phyloP scores from a whole-genome alignment of 1,284 basidiomycete genomes.

The Moesziomyces sp. region DNA sequence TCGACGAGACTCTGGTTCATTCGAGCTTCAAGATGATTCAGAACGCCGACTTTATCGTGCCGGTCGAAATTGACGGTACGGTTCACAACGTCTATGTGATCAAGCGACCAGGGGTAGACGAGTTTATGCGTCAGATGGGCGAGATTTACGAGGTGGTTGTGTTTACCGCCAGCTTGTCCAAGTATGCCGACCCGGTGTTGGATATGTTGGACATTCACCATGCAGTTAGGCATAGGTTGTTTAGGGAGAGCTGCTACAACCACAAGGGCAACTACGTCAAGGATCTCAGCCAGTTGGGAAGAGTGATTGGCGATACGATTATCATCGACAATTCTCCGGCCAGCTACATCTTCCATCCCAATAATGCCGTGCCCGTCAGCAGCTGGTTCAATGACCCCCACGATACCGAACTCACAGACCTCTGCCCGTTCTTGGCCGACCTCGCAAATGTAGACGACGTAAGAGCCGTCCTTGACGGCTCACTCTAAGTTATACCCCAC shows the following conservation, averaged over 20 bases:
- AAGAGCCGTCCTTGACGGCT: constrained; percentile 82
- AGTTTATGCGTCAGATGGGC: constrained; percentile 96
- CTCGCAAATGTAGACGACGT: constrained; percentile 87
- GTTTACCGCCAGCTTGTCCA: constrained; percentile 96
- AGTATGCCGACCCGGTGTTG: constrained; percentile 98
- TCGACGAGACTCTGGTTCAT: constrained; percentile 95
- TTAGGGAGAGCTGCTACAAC: constrained; percentile 98
- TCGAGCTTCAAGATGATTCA: constrained; percentile 68
- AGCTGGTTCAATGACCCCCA: constrained; percentile 89
- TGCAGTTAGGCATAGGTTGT: constrained; percentile 93
- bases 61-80: constrained; percentile 97
- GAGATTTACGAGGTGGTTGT: constrained; percentile 98
- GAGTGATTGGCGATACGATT: constrained; percentile 90
- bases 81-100: constrained; percentile 99
- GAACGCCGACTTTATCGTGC: constrained; percentile 92
- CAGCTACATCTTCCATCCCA: constrained; percentile 98
- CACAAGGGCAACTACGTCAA: constrained; percentile 99
- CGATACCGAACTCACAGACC: constrained; percentile 93
- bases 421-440: constrained; percentile 92
- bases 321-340: constrained; percentile 99
- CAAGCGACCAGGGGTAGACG: constrained; percentile 97
- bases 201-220: constrained; percentile 94
- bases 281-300: constrained; percentile 95
- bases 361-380: constrained; percentile 97
- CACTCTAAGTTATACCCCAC: constrained; percentile 7